Percentiles rank a stretch among this genome's conserved stretches.
phyloP scores from a whole-genome alignment of 2,329 filamentous ascomycete genomes.

The Apiospora arundinis region DNA sequence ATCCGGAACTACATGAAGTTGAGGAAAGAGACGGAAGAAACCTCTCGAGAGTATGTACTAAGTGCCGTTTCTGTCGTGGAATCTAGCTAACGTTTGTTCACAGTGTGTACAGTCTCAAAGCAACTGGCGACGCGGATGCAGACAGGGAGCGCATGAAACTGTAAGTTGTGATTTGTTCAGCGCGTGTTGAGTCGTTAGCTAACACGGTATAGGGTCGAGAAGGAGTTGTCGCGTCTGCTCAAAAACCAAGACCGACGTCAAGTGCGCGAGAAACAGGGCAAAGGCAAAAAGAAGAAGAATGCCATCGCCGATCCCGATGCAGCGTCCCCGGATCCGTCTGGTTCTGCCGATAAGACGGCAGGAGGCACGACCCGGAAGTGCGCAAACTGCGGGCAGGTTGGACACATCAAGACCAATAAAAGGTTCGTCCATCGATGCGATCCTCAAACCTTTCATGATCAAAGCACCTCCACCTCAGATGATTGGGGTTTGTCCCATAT shows the following conservation, averaged over 20 bases:
- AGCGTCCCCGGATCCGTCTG: constrained; percentile 55
- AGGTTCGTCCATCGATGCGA: constrained; percentile 68
- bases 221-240: constrained; percentile 82
- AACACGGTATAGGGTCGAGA: constrained; percentile 60
- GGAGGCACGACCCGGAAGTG: constrained; percentile 86
- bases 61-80: constrained; percentile 26
- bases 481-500: constrained; percentile 27
- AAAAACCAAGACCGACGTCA: constrained; percentile 91
- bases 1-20: constrained; percentile 88
- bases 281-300: constrained; percentile 62
- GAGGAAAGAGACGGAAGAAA: constrained; percentile 72
- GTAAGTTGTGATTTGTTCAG: constrained; percentile 30
- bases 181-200: constrained; percentile 25
- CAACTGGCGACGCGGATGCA: constrained; percentile 57
- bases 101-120: constrained; percentile 57
- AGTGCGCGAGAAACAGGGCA: constrained; percentile 84
- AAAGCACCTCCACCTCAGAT: constrained; percentile 21
- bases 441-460: constrained; percentile 29
- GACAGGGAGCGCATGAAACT: constrained; percentile 56
- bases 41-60: constrained; percentile 72
- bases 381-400: constrained; percentile 94
- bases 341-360: constrained; percentile 56
- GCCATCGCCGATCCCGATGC: constrained; percentile 45
- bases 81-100: constrained; percentile 45
- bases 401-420: constrained; percentile 99